Evolutionary conservation across 768 basidiomycete species (phyloP), one percentile per base, ranked within the genome.

Genomic region (Leccinum olivaceopallidum): DNA sequence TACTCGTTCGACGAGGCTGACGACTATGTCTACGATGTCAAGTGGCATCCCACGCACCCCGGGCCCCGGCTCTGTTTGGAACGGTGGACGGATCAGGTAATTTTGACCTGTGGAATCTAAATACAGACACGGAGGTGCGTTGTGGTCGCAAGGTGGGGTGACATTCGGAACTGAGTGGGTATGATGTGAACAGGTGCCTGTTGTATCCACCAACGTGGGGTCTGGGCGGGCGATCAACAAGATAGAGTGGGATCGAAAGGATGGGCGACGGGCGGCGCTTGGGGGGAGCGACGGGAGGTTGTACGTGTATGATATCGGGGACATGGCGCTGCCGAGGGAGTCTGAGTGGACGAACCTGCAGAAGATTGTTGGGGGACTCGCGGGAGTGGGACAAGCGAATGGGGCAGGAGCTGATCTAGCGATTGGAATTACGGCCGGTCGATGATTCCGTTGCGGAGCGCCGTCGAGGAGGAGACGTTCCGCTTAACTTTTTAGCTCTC

Each of bases 11-110:
- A 99, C 65, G 96, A 98, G 74, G 92, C 95, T 13, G 94, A 95
- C 71, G 97, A 99, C 73, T 98, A 98, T 72, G 96, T 99, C 10
- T 98, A 97, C 76, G 97, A 98, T 77, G 95, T 94, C 51, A 92
- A 90, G 73, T 99, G 97, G 97, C 97, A 99, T 72, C 95, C 96
- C 6, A 81, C 85, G 14, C 95, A 99, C 75, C 97, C 24, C 24
- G 24, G 24, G 24, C 22, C 22, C 24, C 97, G 14, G 94, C 96
- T 1, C 63, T 95, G 52, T 99, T 98, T 72, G 95, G 92, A 22
- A 87, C 87, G 5, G 97, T 93, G 2, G 95, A 98, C 71, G 97
- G 97, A 3, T 90, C 92, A 2, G 97, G 95, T 26, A 91, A 89
- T 73, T 98, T 99, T 73, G 94, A 98, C 69, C 71, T 99, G 42